Conservation (phyloP, 2,329 filamentous ascomycete species). For the Tricladium varicosporioides region DNA sequence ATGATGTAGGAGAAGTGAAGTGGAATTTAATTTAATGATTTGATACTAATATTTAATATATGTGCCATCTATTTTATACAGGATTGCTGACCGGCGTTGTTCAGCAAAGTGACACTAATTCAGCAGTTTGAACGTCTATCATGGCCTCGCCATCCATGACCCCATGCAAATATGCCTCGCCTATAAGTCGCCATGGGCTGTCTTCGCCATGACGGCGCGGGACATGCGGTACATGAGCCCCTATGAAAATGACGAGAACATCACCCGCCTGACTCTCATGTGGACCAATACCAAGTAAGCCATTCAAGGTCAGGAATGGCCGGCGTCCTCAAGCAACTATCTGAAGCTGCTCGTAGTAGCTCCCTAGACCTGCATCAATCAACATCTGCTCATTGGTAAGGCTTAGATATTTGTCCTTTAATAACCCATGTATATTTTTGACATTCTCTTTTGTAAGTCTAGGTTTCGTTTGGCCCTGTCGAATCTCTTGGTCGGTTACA, state of each 20-base stretch:
- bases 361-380: conserved; percentile 5
- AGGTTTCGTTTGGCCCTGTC: conserved; percentile 12
- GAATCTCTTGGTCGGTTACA: conserved; percentile 14
- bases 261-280: conserved; percentile 13
- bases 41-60: neutral
- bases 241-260: conserved; percentile 10
- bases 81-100: neutral
- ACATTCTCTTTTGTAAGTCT: conserved; percentile 13
- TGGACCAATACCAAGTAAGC: conserved; percentile 14
- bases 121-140: neutral
- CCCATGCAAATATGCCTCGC: conserved; percentile 18
- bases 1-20: neutral
- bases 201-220: conserved; percentile 8
- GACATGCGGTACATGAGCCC: conserved; percentile 9
- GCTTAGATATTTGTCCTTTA: conserved; percentile 7
- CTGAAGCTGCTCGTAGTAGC: conserved; percentile 12
- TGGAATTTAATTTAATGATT: neutral
- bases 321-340: conserved; percentile 8
- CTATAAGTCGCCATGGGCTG: conserved; percentile 7
- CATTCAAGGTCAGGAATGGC: conserved; percentile 3
- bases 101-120: neutral
- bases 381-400: conserved; percentile 6
- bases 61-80: neutral
- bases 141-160: conserved; percentile 20
- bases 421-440: conserved; percentile 1